Percentiles rank a stretch among this genome's conserved stretches.
phyloP scores from a whole-genome alignment of 1,284 basidiomycete species.

The Ceratobasidium sp. region DNA sequence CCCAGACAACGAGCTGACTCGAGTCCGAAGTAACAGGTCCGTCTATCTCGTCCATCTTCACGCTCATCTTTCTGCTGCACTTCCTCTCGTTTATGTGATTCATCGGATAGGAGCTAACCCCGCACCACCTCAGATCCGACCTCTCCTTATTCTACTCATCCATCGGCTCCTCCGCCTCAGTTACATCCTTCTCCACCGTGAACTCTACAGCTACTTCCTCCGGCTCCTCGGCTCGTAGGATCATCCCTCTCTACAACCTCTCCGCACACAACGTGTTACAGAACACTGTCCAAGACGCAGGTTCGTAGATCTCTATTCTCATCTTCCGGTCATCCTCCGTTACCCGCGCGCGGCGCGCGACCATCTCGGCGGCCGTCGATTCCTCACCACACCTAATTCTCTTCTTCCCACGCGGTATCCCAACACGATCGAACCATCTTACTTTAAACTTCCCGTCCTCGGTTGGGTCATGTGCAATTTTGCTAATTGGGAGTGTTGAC shows the following conservation, averaged over 20 bases:
- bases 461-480: no score
- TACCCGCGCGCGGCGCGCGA: not conserved
- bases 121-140: slow-evolving; percentile 48
- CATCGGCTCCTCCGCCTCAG: slow-evolving; percentile 57
- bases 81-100: slow-evolving; percentile 44
- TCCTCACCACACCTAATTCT: not conserved
- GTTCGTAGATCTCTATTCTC: not conserved
- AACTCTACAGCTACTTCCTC: slow-evolving; percentile 62
- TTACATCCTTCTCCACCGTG: slow-evolving; percentile 62
- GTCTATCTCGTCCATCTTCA: not conserved
- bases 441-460: not conserved
- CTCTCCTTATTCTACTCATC: slow-evolving; percentile 60
- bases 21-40: slow-evolving; percentile 2
- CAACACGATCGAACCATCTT: not conserved
- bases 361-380: not conserved
- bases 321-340: not conserved
- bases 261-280: slow-evolving; percentile 93
- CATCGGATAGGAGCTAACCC: slow-evolving; percentile 5
- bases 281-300: slow-evolving; percentile 86
- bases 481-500: no score
- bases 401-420: not conserved
- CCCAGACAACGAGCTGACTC: slow-evolving; percentile 7
- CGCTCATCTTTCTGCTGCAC: slow-evolving; percentile 37
- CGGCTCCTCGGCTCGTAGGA: slow-evolving; percentile 68
- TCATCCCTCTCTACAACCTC: slow-evolving; percentile 94